Evolutionary conservation across 441 rosid species (phyloP), one percentile per base, ranked within the genome.

Genomic region (Gossypium gossypioides): DNA sequence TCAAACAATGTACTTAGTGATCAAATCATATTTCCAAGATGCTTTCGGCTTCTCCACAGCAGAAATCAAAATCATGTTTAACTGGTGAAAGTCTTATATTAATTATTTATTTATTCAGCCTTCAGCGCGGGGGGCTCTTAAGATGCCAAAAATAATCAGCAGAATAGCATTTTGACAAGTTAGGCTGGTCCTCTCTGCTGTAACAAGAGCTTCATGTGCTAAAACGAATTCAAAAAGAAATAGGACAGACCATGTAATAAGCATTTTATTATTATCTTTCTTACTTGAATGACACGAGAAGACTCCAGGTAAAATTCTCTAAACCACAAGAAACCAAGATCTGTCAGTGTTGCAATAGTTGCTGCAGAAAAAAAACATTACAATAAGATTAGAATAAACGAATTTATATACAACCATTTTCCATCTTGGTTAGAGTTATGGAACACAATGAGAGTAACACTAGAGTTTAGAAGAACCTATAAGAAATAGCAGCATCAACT

Each of bases 291-390:
- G 75, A 93, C 99, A 75, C 96, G 99, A 75, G 99, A 93, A 76
- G 99, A 96, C 86, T 96, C 98, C 91, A 96, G 75, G 82, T 96
- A 96, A 84, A 96, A 96, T 82, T 96, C 99, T 86, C 99, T 86
- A 83, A 90, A 96, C 99, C 98, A 96, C 71, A 96, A 81, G 87
- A 96, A 96, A 74, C 99, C 99, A 68, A 93, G 96, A 86, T 96
- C 98, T 44, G 96, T 93, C 83, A 96, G 81, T 75, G 89, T 88
- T 66, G 85, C 86, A 76, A 96, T 75, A 25, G 97, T 91, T 22
- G 83, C 99, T 96, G 97, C 89, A 85, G 77, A 8, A 72, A 51
- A 69, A 51, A 52, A 71, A 76, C 48, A 77, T 46, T 27, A 76
- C 73, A 78, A 56, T 34, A 81, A 74, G 61, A 50, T 61, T 78